Conservation (phyloP, 2,329 filamentous ascomycete genomes). For the Ceratocystiopsis brevicomis region DNA sequence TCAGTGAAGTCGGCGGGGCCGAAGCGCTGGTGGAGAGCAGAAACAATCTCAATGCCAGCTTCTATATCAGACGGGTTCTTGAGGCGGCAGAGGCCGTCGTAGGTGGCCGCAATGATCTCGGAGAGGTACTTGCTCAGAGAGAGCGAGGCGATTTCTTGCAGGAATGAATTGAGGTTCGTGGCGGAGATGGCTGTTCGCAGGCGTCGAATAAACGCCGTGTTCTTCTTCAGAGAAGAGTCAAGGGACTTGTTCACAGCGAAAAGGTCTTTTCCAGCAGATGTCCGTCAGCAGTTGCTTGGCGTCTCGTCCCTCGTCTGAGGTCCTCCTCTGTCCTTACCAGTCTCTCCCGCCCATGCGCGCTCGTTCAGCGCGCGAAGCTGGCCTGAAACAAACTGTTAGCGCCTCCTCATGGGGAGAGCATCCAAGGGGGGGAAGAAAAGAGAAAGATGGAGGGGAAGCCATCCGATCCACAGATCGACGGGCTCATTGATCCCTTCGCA, state of each 20-base stretch:
- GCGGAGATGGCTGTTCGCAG: constrained; percentile 75
- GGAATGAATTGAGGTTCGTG: constrained; percentile 61
- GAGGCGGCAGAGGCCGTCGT: constrained; percentile 80
- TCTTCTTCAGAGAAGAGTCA: constrained; percentile 93
- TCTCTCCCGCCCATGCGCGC: constrained; percentile 74
- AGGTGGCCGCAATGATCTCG: constrained; percentile 89
- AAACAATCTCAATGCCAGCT: constrained; percentile 79
- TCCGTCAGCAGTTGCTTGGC: not conserved
- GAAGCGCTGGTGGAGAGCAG: constrained; percentile 89
- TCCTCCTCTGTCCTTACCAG: constrained; percentile 34
- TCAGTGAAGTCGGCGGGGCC: constrained; percentile 79
- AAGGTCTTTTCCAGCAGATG: constrained; percentile 35
- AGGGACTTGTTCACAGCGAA: constrained; percentile 61
- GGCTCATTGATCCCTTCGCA: too few species aligned
- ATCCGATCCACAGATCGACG: too few species aligned
- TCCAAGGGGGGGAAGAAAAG: not conserved
- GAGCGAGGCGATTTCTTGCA: constrained; percentile 75
- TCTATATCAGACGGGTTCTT: constrained; percentile 85
- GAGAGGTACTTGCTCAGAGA: constrained; percentile 94
- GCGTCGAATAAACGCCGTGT: constrained; percentile 94
- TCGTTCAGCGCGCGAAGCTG: constrained; percentile 80
- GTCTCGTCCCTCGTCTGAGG: not conserved
- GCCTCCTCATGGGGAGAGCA: too few species aligned
- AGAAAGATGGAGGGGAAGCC: not conserved
- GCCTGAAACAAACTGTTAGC: constrained; percentile 32